phyloP scores from a whole-genome alignment of 2,329 filamentous ascomycete species.

The Beauveria pseudobassiana region DNA sequence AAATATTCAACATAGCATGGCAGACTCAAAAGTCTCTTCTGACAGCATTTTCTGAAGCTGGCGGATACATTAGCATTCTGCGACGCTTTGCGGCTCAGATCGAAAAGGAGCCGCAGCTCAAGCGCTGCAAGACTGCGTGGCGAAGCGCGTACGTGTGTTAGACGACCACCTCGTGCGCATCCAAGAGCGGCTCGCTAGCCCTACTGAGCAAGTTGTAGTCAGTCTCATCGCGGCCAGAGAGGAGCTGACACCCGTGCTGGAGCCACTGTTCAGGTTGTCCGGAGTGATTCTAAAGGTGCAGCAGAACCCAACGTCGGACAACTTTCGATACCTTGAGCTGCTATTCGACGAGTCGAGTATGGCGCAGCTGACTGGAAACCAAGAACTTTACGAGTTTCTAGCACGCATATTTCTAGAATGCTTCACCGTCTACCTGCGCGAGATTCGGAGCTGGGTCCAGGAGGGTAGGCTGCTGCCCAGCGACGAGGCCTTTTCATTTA shows the following conservation, averaged over 20 bases:
- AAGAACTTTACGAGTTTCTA: constrained; percentile 53
- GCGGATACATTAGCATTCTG: constrained; percentile 37
- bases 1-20: constrained; percentile 41
- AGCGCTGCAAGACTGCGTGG: constrained; percentile 60
- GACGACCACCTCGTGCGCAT: constrained; percentile 51
- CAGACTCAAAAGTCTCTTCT: constrained; percentile 43
- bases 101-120: constrained; percentile 56
- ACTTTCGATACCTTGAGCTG: constrained; percentile 71
- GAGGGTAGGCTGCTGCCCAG: constrained; percentile 59
- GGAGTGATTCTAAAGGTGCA: constrained; percentile 53
- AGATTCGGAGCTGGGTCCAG: constrained; percentile 79
- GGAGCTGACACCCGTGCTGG: constrained; percentile 46
- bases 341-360: constrained; percentile 64
- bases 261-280: constrained; percentile 53
- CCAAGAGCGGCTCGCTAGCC: constrained; percentile 53
- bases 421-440: constrained; percentile 72
- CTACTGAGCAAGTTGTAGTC: constrained; percentile 46
- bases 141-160: constrained; percentile 48
- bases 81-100: constrained; percentile 34
- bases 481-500: constrained; percentile 72
- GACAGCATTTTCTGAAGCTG: constrained; percentile 38
- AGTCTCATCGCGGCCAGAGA: constrained; percentile 58
- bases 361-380: constrained; percentile 62
- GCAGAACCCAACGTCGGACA: constrained; percentile 37
- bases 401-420: constrained; percentile 70